A percentile compares a stretch with the other conserved stretches of the same genome.
phyloP scores from a whole-genome alignment of 768 basidiomycete species.

The Tulasnella sp. region DNA sequence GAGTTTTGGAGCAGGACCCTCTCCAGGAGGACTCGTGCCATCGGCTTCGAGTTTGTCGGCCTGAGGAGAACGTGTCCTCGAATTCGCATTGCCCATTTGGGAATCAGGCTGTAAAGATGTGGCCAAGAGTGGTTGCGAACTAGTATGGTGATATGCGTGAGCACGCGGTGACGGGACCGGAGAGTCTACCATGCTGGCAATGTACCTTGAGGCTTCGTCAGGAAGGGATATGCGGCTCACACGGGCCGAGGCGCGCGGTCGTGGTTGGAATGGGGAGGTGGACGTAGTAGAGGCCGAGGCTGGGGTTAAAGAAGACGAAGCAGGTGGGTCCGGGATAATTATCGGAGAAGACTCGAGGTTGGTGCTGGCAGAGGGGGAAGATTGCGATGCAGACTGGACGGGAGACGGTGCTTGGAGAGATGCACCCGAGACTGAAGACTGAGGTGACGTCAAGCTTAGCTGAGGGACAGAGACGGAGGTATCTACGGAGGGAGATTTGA shows the following conservation, averaged over 20 bases:
- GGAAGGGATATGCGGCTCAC: constrained; percentile 61
- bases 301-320: not conserved
- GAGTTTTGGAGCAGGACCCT: too few relatives aligned
- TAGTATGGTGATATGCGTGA: constrained; percentile 3
- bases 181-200: constrained; percentile 53
- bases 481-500: not conserved
- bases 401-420: not conserved
- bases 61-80: not conserved
- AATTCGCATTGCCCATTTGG: constrained; percentile 6
- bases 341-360: too few relatives aligned
- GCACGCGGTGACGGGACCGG: constrained; percentile 43
- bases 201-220: constrained; percentile 64
- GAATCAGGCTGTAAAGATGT: not conserved
- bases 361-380: too few relatives aligned
- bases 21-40: not conserved
- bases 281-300: not conserved
- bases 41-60: not conserved
- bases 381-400: not conserved
- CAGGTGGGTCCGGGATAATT: too few relatives aligned
- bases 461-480: constrained; percentile 4
- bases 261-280: constrained; percentile 13
- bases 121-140: constrained; percentile 6
- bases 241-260: constrained; percentile 34
- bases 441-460: constrained; percentile 6
- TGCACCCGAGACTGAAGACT: not conserved